Evolutionary conservation across 2,329 filamentous ascomycete genomes (phyloP).

Genomic region (Aureobasidium sp.): DNA sequence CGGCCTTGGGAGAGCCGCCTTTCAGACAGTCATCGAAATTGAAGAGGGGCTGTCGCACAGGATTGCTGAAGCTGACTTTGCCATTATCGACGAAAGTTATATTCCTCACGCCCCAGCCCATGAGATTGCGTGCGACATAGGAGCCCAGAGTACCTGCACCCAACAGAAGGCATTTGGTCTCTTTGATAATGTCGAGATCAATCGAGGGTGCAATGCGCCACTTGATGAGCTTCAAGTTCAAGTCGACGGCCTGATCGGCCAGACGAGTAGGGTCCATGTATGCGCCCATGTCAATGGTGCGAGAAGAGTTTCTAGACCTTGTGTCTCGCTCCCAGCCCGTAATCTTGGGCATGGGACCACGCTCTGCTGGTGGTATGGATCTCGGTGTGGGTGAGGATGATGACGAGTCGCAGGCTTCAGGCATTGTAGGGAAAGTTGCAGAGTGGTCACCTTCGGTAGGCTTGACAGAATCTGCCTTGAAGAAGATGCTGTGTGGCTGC

Average conservation of each 20-base stretch:
- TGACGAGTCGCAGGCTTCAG: background rate
- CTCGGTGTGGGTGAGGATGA: slow-evolving; percentile 21
- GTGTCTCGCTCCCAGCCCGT: slow-evolving; percentile 91
- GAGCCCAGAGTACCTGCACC: slow-evolving; percentile 89
- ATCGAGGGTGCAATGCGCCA: slow-evolving; percentile 90
- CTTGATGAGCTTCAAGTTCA: slow-evolving; percentile 97
- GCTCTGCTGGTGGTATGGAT: slow-evolving; percentile 11
- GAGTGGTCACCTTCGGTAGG: background rate
- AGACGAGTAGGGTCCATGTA: slow-evolving; percentile 87
- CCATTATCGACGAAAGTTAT: slow-evolving; percentile 96
- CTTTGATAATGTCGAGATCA: slow-evolving; percentile 80
- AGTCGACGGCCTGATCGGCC: slow-evolving; percentile 87
- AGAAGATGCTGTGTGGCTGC: slow-evolving; percentile 70
- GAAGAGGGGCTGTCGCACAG: slow-evolving; percentile 88
- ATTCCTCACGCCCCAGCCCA: slow-evolving; percentile 92
- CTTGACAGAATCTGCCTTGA: slow-evolving; percentile 49
- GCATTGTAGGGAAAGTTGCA: slow-evolving; percentile 15
- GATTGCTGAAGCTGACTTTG: slow-evolving; percentile 89
- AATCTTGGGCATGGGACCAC: slow-evolving; percentile 58
- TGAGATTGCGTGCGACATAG: slow-evolving; percentile 83
- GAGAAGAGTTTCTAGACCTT: slow-evolving; percentile 66
- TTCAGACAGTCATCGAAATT: slow-evolving; percentile 80
- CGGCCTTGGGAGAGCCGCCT: slow-evolving; percentile 77
- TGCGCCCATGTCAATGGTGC: slow-evolving; percentile 74
- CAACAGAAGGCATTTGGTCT: slow-evolving; percentile 80